A percentile compares a stretch with the other conserved stretches of the same genome.
Conservation (phyloP, 129 eudicot genomes). For the carrot (Daucus carota) region DNA sequence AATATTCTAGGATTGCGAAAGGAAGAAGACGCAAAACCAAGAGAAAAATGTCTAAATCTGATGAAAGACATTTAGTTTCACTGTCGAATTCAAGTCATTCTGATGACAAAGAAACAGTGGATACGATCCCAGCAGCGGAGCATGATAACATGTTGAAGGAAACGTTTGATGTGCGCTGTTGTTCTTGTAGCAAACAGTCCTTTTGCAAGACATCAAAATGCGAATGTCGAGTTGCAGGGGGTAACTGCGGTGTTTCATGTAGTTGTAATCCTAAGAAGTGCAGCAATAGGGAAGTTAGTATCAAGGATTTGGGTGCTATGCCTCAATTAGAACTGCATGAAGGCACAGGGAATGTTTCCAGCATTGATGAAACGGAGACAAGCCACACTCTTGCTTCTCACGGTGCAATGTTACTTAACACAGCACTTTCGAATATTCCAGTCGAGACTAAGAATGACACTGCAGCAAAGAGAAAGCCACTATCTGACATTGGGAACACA, state of each 20-base stretch:
- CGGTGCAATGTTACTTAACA: constrained; percentile 65
- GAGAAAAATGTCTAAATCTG: constrained; percentile 34
- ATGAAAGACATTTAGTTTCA: constrained; percentile 7
- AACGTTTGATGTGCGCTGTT: constrained; percentile 27
- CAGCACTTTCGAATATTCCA: constrained; percentile 63
- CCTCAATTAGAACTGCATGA: constrained; percentile 20
- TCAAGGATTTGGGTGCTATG: constrained; percentile 18
- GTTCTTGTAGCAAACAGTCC: constrained; percentile 66
- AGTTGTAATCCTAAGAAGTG: constrained; percentile 55
- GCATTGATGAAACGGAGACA: constrained; percentile 25
- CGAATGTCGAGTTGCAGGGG: constrained; percentile 57
- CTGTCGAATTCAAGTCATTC: constrained; percentile 1
- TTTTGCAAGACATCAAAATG: constrained; percentile 75
- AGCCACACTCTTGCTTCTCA: constrained; percentile 53
- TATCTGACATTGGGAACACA: constrained; percentile 84
- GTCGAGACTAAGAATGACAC: constrained; percentile 26
- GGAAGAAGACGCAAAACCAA: constrained; percentile 17
- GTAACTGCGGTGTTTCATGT: constrained; percentile 47
- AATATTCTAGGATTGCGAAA: constrained; percentile 22
- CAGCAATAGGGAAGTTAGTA: constrained; percentile 42
- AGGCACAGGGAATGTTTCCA: constrained; percentile 12
- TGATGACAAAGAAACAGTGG: constrained; percentile 12
- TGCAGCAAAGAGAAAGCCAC: constrained; percentile 51
- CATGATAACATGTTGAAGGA: constrained; percentile 15
- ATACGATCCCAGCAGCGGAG: constrained; percentile 21